Conservation (phyloP, 208 protist genomes). For the Polymyxa betae region DNA sequence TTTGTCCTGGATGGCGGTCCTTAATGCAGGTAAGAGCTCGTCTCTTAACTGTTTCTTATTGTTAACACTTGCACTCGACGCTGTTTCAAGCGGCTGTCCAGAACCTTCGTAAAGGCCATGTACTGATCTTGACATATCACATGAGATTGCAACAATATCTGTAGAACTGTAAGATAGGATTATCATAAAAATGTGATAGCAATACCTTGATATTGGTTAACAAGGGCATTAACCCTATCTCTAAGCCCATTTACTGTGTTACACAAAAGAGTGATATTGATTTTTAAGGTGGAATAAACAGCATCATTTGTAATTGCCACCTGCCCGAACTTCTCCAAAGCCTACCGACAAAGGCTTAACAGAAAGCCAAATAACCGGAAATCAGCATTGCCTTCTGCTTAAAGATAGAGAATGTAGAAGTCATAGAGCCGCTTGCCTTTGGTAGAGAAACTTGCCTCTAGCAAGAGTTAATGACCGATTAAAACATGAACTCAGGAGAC, state of each 20-base stretch:
- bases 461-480: too few relatives aligned
- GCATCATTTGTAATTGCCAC: slow-evolving; percentile 41
- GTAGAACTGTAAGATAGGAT: neutral
- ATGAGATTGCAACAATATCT: neutral
- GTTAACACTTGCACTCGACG: neutral
- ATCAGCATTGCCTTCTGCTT: slow-evolving; percentile 9
- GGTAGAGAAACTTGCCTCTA: too few relatives aligned
- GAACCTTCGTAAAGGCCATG: slow-evolving; percentile 49
- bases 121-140: neutral
- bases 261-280: slow-evolving; percentile 37
- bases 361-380: neutral
- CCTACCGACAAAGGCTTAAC: neutral
- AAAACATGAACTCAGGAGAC: too few relatives aligned
- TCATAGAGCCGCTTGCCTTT: too few relatives aligned
- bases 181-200: neutral
- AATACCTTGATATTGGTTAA: slow-evolving; percentile 22
- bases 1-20: slow-evolving; percentile 24
- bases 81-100: neutral
- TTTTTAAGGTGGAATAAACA: neutral
- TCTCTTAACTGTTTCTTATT: slow-evolving; percentile 38
- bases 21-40: slow-evolving; percentile 4
- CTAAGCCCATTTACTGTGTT: slow-evolving; percentile 25
- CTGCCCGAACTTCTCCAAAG: slow-evolving; percentile 26
- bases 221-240: neutral
- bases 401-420: slow-evolving; percentile 24